Evolutionary conservation across 768 basidiomycete species (phyloP).

Genomic region (Sporobolomyces roseus): DNA sequence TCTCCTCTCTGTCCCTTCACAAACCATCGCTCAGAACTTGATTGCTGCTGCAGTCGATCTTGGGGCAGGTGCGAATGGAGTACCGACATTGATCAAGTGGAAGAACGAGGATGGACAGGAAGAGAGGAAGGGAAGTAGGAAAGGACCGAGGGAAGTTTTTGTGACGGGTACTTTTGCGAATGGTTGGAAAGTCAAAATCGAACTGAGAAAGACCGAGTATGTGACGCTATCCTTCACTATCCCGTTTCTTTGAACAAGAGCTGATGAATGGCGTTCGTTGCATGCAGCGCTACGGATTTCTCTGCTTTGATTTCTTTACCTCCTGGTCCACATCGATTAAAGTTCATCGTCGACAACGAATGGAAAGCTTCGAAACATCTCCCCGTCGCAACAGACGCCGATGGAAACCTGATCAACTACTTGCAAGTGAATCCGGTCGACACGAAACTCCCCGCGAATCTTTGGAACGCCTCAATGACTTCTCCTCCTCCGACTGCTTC

Average conservation of each 20-base stretch:
- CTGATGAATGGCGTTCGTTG: not conserved
- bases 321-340: constrained; percentile 88
- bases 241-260: no score
- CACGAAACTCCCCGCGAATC: not conserved
- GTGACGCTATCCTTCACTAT: not conserved
- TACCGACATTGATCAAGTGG: constrained; percentile 46
- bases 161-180: constrained; percentile 47
- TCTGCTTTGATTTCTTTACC: constrained; percentile 54
- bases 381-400: constrained; percentile 86
- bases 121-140: constrained; percentile 15
- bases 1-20: constrained; percentile 27
- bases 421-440: constrained; percentile 56
- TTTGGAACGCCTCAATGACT: not conserved
- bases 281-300: constrained; percentile 41
- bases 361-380: constrained; percentile 62
- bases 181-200: constrained; percentile 46
- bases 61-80: constrained; percentile 42
- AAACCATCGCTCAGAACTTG: constrained; percentile 28
- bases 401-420: constrained; percentile 87
- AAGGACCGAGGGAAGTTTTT: constrained; percentile 41
- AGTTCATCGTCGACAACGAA: constrained; percentile 88
- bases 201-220: constrained; percentile 43
- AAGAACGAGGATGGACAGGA: constrained; percentile 42
- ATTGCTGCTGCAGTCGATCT: constrained; percentile 45
- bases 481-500: not conserved